Evolutionary conservation across 306 rosid genomes (phyloP), one percentile per base, ranked within the genome.

Genomic region (Gastrolobium villosum): DNA sequence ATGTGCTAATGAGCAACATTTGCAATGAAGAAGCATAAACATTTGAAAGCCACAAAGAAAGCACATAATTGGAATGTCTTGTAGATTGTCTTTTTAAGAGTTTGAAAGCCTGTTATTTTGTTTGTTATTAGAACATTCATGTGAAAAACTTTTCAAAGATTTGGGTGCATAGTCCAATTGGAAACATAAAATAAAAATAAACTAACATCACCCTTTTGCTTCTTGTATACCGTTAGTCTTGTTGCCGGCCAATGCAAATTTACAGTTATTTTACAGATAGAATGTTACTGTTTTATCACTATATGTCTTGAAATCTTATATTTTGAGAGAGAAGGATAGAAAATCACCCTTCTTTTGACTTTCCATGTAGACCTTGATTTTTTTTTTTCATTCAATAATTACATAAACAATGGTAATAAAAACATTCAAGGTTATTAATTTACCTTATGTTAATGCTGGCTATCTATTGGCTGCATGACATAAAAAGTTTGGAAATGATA

Each of bases 191-290:
- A 72, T n/a, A n/a, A 62, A 66, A 54, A 53, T 26, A 57, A 54
- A 69, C 26, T 32, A 28, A 36, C 40, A 71, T 52, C 39, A 45
- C 20, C 63, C 20, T 14, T 44, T 34, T 56, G 48, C 28, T 80
- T 61, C 49, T 55, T 65, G 76, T 36, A 30, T 36, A 37, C 14
- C 44, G 10, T 61, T 5, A n/a, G 69, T n/a, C 10, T 40, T 72
- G 70, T 68, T 80, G 84, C 85, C 79, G 84, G 82, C 84, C 79
- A 71, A 70, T 75, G 84, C 66, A 64, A 70, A 2, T 35, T 44
- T 61, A 41, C 44, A 3, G 39, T 15, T 41, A 67, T 55, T 39
- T 55, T 41, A 39, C 62, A 64, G 40, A 45, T 40, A 39, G n/a
- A 53, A 72, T 53, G n/a, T n/a, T n/a, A n/a, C n/a, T n/a, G n/a